Percentiles rank a stretch among this genome's conserved stretches.
These are phyloP conservation scores for Clarireedia monteithiana DNA, from an alignment of 2,329 filamentous ascomycete species.

Conservation along the genomic window DNA sequence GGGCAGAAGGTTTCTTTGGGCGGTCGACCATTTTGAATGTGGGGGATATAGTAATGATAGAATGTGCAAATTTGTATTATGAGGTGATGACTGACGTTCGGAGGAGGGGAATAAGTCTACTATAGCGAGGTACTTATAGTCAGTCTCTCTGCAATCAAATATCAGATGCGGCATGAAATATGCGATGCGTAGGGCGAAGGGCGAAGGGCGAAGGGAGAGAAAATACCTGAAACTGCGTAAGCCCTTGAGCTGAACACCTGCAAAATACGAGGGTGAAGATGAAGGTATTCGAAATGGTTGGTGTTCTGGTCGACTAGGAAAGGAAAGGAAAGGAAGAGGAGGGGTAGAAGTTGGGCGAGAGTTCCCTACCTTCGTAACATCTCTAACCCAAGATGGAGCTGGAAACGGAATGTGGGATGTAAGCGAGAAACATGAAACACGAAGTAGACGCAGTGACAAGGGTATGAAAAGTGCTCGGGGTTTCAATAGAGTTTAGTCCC, in stretches of 20 bases:
- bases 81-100: background rate
- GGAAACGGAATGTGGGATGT: slow-evolving; percentile 8
- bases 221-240: too few relatives aligned
- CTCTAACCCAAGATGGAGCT: background rate
- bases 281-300: too few relatives aligned
- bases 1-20: slow-evolving; percentile 71
- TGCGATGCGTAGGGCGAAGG: too few relatives aligned
- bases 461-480: background rate
- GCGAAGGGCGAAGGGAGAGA: too few relatives aligned
- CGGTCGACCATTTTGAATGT: slow-evolving; percentile 59
- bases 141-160: too few relatives aligned
- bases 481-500: background rate
- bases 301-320: background rate
- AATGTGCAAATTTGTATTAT: background rate
- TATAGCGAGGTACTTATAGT: background rate
- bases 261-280: too few relatives aligned
- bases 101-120: slow-evolving; percentile 5
- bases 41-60: background rate
- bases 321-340: background rate
- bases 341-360: background rate
- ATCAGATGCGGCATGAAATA: too few relatives aligned
- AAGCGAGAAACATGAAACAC: slow-evolving; percentile 11
- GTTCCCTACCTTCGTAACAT: background rate
- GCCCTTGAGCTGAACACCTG: too few relatives aligned
- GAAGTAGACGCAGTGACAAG: background rate